These are phyloP conservation scores for Candida yuanshanica DNA, from an alignment of 805 yeast species.

Conservation along the genomic window DNA sequence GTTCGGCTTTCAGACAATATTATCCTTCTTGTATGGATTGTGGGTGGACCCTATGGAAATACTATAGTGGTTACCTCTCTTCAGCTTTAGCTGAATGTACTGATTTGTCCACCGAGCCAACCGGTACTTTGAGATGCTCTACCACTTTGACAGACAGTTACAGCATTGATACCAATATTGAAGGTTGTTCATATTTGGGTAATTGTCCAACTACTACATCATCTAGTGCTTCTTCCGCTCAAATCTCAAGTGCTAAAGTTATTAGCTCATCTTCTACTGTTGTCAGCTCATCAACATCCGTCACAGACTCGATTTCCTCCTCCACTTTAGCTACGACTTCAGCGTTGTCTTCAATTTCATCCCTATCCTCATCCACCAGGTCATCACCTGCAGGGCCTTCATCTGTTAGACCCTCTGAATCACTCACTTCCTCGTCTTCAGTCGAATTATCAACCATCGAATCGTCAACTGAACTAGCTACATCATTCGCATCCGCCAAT, in stretches of 20 bases:
- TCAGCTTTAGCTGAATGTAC: slow-evolving; percentile 23
- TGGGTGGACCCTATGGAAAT: slow-evolving; percentile 33
- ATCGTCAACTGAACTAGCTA: no score
- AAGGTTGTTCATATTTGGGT: slow-evolving; percentile 6
- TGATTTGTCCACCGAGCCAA: slow-evolving; percentile 23
- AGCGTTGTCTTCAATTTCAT: no score
- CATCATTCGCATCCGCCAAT: no score
- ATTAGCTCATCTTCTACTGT: no score
- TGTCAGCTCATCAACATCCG: no score
- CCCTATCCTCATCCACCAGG: no score
- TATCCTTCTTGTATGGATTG: slow-evolving; percentile 27
- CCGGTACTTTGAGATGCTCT: slow-evolving; percentile 26
- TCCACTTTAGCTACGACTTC: no score
- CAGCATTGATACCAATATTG: slow-evolving; percentile 4
- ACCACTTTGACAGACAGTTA: slow-evolving; percentile 13
- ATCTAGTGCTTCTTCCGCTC: neutral
- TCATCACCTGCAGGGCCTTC: no score
- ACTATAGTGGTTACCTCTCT: slow-evolving; percentile 23
- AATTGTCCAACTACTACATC: slow-evolving; percentile 4
- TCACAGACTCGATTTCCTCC: no score
- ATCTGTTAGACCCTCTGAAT: no score
- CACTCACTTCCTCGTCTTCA: neutral
- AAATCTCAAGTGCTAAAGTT: no score
- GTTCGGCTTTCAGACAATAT: slow-evolving; percentile 11
- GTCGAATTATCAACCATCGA: no score